phyloP scores from a whole-genome alignment of 768 basidiomycete genomes.

The Agrocybe pediades region DNA sequence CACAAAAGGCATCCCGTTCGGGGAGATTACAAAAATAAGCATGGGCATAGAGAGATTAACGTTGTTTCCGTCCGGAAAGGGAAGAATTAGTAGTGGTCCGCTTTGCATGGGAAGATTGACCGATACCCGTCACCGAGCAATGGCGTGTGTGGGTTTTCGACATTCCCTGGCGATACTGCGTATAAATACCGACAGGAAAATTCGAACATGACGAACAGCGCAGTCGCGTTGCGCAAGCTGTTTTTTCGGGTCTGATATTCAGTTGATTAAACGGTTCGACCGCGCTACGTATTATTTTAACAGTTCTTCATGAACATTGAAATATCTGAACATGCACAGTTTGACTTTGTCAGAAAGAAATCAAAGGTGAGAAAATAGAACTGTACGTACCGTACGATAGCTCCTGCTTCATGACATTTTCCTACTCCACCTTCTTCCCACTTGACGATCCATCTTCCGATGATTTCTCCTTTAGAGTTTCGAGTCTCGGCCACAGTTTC shows the following conservation, averaged over 20 bases:
- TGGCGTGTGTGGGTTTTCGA: not conserved
- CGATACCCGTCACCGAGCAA: not conserved
- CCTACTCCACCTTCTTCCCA: constrained; percentile 73
- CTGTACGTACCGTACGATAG: constrained; percentile 61
- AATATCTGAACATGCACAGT: constrained; percentile 20
- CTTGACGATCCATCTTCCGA: constrained; percentile 78
- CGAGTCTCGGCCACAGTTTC: constrained; percentile 83
- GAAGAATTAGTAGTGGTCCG: not conserved
- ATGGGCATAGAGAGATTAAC: not conserved
- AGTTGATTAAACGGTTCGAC: not conserved
- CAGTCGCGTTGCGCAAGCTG: not conserved
- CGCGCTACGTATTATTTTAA: constrained; percentile 16
- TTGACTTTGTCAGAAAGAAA: not conserved
- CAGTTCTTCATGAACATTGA: constrained; percentile 32
- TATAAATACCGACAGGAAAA: not conserved
- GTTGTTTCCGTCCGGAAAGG: not conserved
- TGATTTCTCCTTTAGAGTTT: constrained; percentile 54
- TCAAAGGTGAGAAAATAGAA: not conserved
- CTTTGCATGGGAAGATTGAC: not conserved
- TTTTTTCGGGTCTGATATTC: not conserved
- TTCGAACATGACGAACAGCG: not conserved
- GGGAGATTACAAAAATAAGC: not conserved
- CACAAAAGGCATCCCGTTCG: not conserved
- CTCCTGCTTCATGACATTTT: constrained; percentile 62
- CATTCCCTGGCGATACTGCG: not conserved